These are phyloP conservation scores for Chloris gayana DNA, from an alignment of 176 grass and related monocot genomes.

Conservation along the genomic window DNA sequence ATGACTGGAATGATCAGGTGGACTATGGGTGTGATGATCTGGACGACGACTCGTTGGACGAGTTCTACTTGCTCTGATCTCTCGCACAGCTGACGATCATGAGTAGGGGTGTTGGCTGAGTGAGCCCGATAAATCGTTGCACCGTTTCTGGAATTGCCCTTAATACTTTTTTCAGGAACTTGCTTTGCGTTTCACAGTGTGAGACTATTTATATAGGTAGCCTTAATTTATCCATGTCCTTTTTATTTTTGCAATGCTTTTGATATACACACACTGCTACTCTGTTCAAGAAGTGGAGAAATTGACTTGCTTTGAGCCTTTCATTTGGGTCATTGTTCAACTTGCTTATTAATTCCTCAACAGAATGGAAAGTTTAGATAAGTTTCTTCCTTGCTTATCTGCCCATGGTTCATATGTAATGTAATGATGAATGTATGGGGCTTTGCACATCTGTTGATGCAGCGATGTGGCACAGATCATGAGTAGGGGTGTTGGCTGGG, in stretches of 20 bases:
- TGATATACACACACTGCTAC: no score
- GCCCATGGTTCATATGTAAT: no score
- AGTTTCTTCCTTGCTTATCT: no score
- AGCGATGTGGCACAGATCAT: no score
- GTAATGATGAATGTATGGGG: no score
- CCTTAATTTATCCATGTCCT: background rate
- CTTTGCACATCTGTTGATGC: no score
- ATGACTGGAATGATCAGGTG: slow-evolving; percentile 31
- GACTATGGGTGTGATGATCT: slow-evolving; percentile 4
- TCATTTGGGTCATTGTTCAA: no score
- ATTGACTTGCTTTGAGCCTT: no score
- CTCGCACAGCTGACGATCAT: background rate
- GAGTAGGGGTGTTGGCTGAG: background rate
- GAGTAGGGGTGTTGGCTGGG: no score
- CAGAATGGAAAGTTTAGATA: no score
- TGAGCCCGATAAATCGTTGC: background rate
- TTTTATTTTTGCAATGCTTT: background rate
- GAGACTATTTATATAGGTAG: background rate
- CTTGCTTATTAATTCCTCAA: no score
- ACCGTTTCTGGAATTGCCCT: background rate
- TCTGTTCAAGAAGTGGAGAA: no score
- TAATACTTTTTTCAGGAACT: background rate
- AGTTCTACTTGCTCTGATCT: slow-evolving; percentile 38
- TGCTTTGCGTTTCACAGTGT: background rate
- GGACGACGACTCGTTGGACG: background rate